Conservation (phyloP, 352 stramenopile genomes). For the Pythium brachiatum region DNA sequence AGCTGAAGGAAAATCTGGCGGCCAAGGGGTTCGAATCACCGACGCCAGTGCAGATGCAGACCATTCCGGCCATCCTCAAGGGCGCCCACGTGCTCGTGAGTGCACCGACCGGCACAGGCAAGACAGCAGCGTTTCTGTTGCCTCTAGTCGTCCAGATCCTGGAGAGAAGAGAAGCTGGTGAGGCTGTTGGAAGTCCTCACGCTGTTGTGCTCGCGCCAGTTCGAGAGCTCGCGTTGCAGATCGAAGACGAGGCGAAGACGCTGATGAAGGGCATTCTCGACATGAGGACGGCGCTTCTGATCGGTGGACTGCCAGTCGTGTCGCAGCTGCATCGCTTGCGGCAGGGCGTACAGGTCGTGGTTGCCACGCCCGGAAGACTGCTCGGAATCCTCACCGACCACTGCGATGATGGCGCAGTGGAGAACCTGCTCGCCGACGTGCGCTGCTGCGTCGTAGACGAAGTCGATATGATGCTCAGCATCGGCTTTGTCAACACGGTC, state of each 20-base stretch:
- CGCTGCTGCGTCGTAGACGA: conserved; percentile 66
- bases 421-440: conserved; percentile 29
- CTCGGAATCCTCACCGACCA: conserved; percentile 39
- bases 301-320: conserved; percentile 64
- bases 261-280: conserved; percentile 50
- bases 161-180: conserved; percentile 1
- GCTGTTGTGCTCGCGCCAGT: conserved; percentile 59
- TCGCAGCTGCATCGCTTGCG: conserved; percentile 62
- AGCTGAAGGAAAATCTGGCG: conserved; percentile 43
- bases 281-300: conserved; percentile 67
- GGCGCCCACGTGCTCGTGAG: conserved; percentile 51
- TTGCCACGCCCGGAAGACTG: conserved; percentile 64
- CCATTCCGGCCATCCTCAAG: conserved; percentile 45
- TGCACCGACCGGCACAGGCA: conserved; percentile 67
- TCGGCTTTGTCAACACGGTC: conserved; percentile 53
- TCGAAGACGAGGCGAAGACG: conserved; percentile 55
- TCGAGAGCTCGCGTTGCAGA: conserved; percentile 73
- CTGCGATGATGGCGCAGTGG: neutral
- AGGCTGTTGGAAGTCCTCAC: conserved; percentile 11
- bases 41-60: conserved; percentile 79
- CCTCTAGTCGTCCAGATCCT: conserved; percentile 46
- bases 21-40: conserved; percentile 34
- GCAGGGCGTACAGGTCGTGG: conserved; percentile 55
- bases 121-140: conserved; percentile 67
- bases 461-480: conserved; percentile 71